phyloP scores from a whole-genome alignment of 2,329 filamentous ascomycete species.

The Cordyceps tenuipes region DNA sequence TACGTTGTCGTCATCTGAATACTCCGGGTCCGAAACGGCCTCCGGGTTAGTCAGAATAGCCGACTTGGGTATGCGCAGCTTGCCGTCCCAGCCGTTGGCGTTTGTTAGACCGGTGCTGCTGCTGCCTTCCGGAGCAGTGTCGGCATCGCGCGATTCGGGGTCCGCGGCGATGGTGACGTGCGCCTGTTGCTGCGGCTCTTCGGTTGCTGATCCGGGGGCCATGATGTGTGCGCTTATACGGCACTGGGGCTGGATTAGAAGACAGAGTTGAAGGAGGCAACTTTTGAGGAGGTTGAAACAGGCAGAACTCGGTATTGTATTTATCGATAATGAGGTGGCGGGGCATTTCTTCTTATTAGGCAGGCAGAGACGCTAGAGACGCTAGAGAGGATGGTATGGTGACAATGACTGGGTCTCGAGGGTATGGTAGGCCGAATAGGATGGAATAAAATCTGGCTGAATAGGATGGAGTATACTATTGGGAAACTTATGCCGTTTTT shows the following conservation, averaged over 20 bases:
- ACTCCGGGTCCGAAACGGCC: conserved; percentile 75
- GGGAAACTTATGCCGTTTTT: no score
- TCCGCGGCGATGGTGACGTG: conserved; percentile 44
- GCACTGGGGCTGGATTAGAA: background rate
- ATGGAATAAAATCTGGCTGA: no score
- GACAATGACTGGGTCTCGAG: background rate
- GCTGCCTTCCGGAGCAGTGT: background rate
- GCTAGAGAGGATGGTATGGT: background rate
- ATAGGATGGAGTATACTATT: no score
- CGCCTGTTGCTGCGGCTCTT: conserved; percentile 25
- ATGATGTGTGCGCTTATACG: conserved; percentile 23
- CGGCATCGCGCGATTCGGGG: background rate
- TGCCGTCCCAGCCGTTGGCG: conserved; percentile 75
- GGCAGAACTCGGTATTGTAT: background rate
- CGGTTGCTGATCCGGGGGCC: conserved; percentile 27
- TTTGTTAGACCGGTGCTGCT: conserved; percentile 43
- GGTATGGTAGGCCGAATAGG: no score
- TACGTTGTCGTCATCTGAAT: conserved; percentile 64
- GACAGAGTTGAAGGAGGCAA: background rate
- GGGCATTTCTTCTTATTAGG: conserved; percentile 6
- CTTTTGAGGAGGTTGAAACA: background rate
- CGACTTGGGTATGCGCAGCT: conserved; percentile 61
- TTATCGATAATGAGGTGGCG: conserved; percentile 8
- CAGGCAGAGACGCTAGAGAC: conserved; percentile 4
- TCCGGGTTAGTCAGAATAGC: conserved; percentile 65